These are phyloP conservation scores for Sclerotinia spermophila DNA, from an alignment of 2,329 filamentous ascomycete genomes.

Conservation along the genomic window DNA sequence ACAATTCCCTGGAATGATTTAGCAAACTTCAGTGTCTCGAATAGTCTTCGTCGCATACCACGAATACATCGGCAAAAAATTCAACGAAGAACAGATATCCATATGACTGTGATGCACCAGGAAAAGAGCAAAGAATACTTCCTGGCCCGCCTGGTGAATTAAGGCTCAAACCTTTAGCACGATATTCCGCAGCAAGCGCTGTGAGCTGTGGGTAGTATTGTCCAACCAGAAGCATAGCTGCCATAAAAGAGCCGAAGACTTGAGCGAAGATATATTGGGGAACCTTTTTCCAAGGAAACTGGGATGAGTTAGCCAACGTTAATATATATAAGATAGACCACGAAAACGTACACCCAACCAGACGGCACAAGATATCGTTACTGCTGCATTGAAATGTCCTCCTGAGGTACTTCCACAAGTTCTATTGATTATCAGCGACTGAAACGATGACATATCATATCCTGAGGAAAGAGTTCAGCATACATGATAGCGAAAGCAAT, in stretches of 20 bases:
- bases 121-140: constrained; percentile 53
- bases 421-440: constrained; percentile 4
- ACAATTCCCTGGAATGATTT: constrained; percentile 40
- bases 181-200: constrained; percentile 38
- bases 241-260: constrained; percentile 54
- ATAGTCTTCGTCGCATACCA: constrained; percentile 32
- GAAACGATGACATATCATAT: neutral
- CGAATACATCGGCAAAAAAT: constrained; percentile 56
- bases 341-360: constrained; percentile 47
- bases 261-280: constrained; percentile 55
- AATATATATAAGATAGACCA: neutral
- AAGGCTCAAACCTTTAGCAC: constrained; percentile 36
- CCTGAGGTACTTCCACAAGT: constrained; percentile 52
- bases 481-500: constrained; percentile 56
- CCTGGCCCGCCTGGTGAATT: constrained; percentile 50
- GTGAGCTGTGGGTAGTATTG: constrained; percentile 53
- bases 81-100: constrained; percentile 57
- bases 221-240: constrained; percentile 51
- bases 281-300: constrained; percentile 55
- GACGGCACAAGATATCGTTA: constrained; percentile 45
- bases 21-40: neutral
- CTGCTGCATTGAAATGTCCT: constrained; percentile 53
- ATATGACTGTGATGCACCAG: constrained; percentile 46
- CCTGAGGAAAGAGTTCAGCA: neutral
- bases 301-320: neutral